Base-by-base conservation (phyloP, 2,329 filamentous ascomycete species). In the Leptosphaerulina australis region DNA sequence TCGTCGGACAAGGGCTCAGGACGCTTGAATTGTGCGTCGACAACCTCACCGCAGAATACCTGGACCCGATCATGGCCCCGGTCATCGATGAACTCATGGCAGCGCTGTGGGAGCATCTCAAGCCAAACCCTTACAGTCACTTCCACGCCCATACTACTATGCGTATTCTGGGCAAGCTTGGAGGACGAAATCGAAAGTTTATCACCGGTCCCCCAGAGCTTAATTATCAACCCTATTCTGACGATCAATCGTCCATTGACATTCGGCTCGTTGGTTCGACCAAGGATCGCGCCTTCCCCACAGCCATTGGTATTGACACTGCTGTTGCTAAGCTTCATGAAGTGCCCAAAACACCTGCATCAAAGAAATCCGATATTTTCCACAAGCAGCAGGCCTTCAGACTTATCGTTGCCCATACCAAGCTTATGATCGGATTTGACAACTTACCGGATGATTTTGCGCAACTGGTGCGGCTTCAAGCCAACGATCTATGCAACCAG, bases 31-130 rank as follows among this genome's bases (percentile, higher is more conserved):
- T 99, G 2, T 99, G 94, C 66, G 94, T 99, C 14, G 94, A 99
- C 58, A 99, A 99, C 63, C 81, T 99, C 0, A 99, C 95, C 0
- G 93, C 94, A 0, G 94, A 99, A 66, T 99, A 99, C 67, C 79
- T 99, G 11, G 94, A 99, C 63, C 95, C 94, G 0, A 97, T 99
- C 64, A 99, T 99, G 93, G 91, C 93, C 2, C 95, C 94, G 0
- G 95, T 97, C 20, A 97, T 99, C 72, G 93, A 99, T 64, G 94
- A 99, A 68, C 80, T 99, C 34, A 99, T 99, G 94, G 94, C 91
- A 36, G 93, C 93, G 1, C 80, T 99, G 1, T 99, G 96, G 81
- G 92, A 97, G 57, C 95, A 99, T 71, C 81, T 99, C 31, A 89
- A 88, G 63, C 95, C 94, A 6, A 88, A 92, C 56, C 94, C 94